Percentiles rank a stretch among this genome's conserved stretches.
These are phyloP conservation scores for Spergularia marina DNA, from an alignment of 148 eudicot genomes.

Conservation along the genomic window DNA sequence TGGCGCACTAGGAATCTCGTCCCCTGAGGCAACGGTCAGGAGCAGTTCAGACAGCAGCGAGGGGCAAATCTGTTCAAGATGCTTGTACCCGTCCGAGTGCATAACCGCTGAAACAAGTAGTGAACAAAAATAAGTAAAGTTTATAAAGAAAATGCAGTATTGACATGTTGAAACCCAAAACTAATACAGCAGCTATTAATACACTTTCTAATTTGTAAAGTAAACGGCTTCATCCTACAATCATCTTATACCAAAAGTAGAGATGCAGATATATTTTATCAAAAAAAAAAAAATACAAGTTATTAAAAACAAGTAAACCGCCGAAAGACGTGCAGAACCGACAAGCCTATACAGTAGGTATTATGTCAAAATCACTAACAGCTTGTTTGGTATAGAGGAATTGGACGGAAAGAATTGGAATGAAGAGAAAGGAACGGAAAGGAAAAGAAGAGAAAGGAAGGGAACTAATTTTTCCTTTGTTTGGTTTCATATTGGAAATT, in stretches of 20 bases:
- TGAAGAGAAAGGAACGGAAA: too few relatives aligned
- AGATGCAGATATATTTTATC: too few relatives aligned
- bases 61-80: conserved; percentile 65
- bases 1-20: conserved; percentile 37
- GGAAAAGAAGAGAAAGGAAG: too few relatives aligned
- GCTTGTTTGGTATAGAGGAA: too few relatives aligned
- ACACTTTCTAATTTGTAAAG: background rate
- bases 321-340: background rate
- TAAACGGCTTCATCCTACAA: background rate
- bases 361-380: too few relatives aligned
- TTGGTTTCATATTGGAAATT: too few relatives aligned
- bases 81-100: conserved; percentile 67
- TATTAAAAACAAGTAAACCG: background rate
- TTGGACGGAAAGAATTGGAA: too few relatives aligned
- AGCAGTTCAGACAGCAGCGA: conserved; percentile 55
- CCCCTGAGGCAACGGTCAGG: conserved; percentile 56
- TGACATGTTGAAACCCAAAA: background rate
- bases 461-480: too few relatives aligned
- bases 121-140: background rate
- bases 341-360: too few relatives aligned
- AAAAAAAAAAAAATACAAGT: too few relatives aligned
- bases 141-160: background rate
- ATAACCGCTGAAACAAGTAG: conserved; percentile 55
- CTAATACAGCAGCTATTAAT: background rate
- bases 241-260: background rate